phyloP scores from a whole-genome alignment of 768 basidiomycete genomes.

The Xanthoconium purpureum region DNA sequence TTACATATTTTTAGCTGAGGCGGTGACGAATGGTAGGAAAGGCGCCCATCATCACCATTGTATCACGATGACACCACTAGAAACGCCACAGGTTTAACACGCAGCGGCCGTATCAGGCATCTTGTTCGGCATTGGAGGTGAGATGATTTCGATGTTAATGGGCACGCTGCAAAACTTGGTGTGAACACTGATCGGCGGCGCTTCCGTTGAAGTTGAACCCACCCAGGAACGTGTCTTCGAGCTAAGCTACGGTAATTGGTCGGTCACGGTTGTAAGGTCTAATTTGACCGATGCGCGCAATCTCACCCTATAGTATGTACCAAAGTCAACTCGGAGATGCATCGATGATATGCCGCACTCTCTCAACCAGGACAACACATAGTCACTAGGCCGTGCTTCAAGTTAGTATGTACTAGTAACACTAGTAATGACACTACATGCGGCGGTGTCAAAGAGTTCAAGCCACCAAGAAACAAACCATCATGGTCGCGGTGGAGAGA shows the following conservation, averaged over 20 bases:
- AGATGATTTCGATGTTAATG: constrained; percentile 30
- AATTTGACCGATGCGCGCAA: too few relatives aligned
- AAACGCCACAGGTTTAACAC: neutral
- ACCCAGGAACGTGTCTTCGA: neutral
- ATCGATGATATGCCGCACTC: too few relatives aligned
- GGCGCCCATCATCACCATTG: neutral
- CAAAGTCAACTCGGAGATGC: too few relatives aligned
- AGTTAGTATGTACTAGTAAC: too few relatives aligned
- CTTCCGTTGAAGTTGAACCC: neutral
- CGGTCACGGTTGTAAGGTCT: neutral
- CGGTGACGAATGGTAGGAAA: too few relatives aligned
- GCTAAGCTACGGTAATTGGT: neutral
- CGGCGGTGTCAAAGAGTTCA: too few relatives aligned
- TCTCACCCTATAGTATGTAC: too few relatives aligned
- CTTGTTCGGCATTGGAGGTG: neutral
- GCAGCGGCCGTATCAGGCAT: neutral
- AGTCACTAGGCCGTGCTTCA: too few relatives aligned
- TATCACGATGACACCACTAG: neutral
- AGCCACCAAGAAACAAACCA: too few relatives aligned
- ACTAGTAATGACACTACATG: too few relatives aligned
- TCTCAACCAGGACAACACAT: too few relatives aligned
- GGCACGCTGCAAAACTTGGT: neutral
- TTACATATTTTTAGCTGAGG: neutral
- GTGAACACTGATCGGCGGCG: neutral
- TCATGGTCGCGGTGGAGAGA: too few relatives aligned